Evolutionary conservation across 345 rosid genomes (phyloP).

Genomic region (Triadica sebifera): DNA sequence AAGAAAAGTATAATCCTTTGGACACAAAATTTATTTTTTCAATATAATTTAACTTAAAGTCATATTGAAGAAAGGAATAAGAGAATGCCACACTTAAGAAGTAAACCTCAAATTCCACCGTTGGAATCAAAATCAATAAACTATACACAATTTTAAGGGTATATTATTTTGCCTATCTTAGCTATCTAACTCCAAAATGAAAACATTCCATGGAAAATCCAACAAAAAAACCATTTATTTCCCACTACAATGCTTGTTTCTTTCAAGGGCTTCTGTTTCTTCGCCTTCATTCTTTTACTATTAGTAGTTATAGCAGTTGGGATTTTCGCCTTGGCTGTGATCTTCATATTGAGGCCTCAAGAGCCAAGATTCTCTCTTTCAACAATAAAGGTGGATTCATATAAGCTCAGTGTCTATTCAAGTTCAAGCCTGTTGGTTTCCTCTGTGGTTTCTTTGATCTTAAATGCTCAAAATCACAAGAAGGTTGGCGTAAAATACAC

Average conservation of each 20-base stretch:
- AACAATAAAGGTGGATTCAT: conserved; percentile 26
- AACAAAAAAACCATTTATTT: conserved; percentile 6
- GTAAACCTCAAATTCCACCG: conserved; percentile 15
- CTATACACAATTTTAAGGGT: conserved; percentile 1
- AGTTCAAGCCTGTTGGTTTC: conserved; percentile 33
- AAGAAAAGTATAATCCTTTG: conserved; percentile 9
- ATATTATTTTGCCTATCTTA: too few relatives aligned
- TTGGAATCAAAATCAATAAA: conserved; percentile 15
- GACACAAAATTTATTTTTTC: background rate
- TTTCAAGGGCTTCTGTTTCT: conserved; percentile 20
- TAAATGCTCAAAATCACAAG: conserved; percentile 39
- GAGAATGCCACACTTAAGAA: conserved; percentile 12
- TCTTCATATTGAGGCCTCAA: conserved; percentile 31
- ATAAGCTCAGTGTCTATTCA: conserved; percentile 20
- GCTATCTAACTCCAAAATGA: conserved; percentile 3
- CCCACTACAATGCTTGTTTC: conserved; percentile 9
- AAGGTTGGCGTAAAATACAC: conserved; percentile 28
- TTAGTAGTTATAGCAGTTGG: conserved; percentile 17
- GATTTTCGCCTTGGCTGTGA: conserved; percentile 4
- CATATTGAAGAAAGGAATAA: conserved; percentile 34
- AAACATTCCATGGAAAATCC: conserved; percentile 21
- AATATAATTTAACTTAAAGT: background rate
- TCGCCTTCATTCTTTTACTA: conserved; percentile 13
- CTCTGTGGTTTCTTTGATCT: conserved; percentile 27
- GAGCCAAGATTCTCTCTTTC: conserved; percentile 33